Conservation (phyloP, 2,329 filamentous ascomycete species). For the Claviceps purpurea region DNA sequence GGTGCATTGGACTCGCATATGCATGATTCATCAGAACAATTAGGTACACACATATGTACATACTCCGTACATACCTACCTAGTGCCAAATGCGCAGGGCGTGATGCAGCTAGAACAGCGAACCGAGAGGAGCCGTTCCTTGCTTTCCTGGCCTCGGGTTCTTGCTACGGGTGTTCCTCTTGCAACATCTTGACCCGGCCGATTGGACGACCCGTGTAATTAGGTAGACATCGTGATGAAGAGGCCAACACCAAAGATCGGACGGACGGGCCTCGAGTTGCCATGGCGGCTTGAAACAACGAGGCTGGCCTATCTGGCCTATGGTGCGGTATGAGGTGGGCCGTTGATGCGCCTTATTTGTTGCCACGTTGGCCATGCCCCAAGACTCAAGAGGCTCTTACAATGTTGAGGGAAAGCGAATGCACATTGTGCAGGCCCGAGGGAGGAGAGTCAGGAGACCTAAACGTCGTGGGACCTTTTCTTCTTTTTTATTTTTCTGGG, state of each 20-base stretch:
- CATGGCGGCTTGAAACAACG: background rate
- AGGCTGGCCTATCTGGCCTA: background rate
- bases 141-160: background rate
- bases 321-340: background rate
- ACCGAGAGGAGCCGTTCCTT: background rate
- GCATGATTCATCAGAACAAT: background rate
- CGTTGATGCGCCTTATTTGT: background rate
- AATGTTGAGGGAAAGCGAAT: too few relatives aligned
- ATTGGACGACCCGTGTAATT: too few relatives aligned
- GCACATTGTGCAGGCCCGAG: too few relatives aligned
- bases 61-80: too few relatives aligned
- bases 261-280: background rate
- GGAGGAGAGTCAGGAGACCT: too few relatives aligned
- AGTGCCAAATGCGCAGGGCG: background rate
- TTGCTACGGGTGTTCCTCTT: too few relatives aligned
- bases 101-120: background rate
- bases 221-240: too few relatives aligned
- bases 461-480: too few relatives aligned
- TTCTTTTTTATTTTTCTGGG: too few relatives aligned
- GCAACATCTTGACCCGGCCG: background rate
- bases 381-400: background rate
- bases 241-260: too few relatives aligned
- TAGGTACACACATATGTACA: too few relatives aligned
- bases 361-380: background rate
- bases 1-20: background rate